A percentile compares a stretch with the other conserved stretches of the same genome.
phyloP scores from a whole-genome alignment of 768 basidiomycete species.

The Leccinum truebloodii region DNA sequence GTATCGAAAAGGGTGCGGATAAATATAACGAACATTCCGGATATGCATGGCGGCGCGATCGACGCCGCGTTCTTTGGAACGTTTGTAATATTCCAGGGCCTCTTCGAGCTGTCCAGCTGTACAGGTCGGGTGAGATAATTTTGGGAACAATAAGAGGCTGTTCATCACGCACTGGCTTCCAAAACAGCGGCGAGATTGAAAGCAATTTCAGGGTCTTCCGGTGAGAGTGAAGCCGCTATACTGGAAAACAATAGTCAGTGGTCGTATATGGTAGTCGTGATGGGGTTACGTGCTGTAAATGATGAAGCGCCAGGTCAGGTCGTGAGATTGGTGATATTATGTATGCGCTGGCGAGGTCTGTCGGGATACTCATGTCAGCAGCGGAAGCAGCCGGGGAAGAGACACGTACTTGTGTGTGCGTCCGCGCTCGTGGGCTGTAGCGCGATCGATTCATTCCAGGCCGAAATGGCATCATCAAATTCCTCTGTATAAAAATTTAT shows the following conservation, averaged over 20 bases:
- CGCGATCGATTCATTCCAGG: constrained; percentile 84
- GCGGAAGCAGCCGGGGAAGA: constrained; percentile 20
- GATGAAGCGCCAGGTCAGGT: constrained; percentile 85
- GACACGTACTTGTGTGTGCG: constrained; percentile 76
- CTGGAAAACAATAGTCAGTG: constrained; percentile 47
- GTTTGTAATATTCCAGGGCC: constrained; percentile 79
- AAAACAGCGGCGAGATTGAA: constrained; percentile 91
- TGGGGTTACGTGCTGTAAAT: constrained; percentile 61
- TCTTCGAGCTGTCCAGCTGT: constrained; percentile 79
- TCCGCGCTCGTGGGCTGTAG: constrained; percentile 84
- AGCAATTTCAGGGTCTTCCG: constrained; percentile 88
- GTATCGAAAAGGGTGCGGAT: constrained; percentile 19
- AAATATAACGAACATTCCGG: constrained; percentile 60
- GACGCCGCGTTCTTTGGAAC: constrained; percentile 73
- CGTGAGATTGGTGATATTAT: constrained; percentile 77
- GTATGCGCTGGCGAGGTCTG: constrained; percentile 89
- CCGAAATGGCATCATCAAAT: constrained; percentile 80
- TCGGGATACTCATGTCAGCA: constrained; percentile 25
- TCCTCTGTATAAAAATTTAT: constrained; percentile 57
- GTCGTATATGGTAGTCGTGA: constrained; percentile 31
- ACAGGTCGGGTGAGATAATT: constrained; percentile 31
- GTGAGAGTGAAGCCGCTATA: constrained; percentile 78
- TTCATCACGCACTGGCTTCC: constrained; percentile 71
- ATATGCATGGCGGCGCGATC: constrained; percentile 83
- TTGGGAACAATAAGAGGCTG: constrained; percentile 37